Conservation (phyloP, 768 basidiomycete genomes). For the Amanita subjunquillea region DNA sequence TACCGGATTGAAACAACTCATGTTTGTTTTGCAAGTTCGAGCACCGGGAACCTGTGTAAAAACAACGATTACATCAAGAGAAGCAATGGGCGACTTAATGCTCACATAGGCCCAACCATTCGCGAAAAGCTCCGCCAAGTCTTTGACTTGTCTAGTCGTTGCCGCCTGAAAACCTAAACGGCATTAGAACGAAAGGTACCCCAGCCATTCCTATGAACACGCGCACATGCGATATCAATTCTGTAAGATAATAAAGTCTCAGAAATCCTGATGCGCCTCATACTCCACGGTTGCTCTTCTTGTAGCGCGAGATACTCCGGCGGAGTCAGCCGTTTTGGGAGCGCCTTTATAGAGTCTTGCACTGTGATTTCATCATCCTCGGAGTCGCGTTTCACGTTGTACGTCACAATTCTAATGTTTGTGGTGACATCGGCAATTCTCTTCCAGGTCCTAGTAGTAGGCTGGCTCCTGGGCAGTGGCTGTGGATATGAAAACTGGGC, state of each 20-base stretch:
- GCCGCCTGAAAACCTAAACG: slow-evolving; percentile 40
- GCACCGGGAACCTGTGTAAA: slow-evolving; percentile 15
- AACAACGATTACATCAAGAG: not conserved
- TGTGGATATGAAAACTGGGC: too few relatives aligned
- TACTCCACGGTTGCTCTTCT: slow-evolving; percentile 46
- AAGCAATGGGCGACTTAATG: not conserved
- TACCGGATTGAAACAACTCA: slow-evolving; percentile 53
- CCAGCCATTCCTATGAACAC: not conserved
- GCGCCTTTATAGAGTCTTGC: slow-evolving; percentile 28
- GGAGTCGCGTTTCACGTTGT: slow-evolving; percentile 45
- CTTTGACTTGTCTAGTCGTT: slow-evolving; percentile 43
- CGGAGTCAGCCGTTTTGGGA: slow-evolving; percentile 29
- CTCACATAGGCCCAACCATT: slow-evolving; percentile 42
- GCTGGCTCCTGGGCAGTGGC: too few relatives aligned
- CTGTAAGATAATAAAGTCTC: slow-evolving; percentile 30
- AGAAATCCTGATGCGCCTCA: slow-evolving; percentile 35
- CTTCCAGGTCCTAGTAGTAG: too few relatives aligned
- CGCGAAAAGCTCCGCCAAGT: slow-evolving; percentile 45
- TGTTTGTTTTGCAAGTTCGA: slow-evolving; percentile 7
- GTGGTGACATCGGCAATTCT: not conserved
- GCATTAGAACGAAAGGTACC: not conserved
- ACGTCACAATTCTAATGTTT: slow-evolving; percentile 27
- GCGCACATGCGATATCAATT: slow-evolving; percentile 27
- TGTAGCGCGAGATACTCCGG: slow-evolving; percentile 20
- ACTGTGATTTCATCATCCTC: slow-evolving; percentile 38